phyloP scores from a whole-genome alignment of 129 eudicot species.

The Kitagawia praeruptora region DNA sequence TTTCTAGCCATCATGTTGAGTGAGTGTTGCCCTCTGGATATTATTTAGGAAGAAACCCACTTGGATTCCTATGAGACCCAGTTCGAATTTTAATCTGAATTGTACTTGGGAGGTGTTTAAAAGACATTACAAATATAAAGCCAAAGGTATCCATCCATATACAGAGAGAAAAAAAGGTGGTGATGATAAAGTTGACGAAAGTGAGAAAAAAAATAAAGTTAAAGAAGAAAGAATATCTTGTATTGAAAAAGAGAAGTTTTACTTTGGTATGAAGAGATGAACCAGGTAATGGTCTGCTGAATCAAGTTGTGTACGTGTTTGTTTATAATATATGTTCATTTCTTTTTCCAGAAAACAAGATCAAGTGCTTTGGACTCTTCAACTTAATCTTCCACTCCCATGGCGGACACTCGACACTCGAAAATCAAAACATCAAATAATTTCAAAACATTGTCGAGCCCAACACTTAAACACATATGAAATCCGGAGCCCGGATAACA shows the following conservation, averaged over 20 bases:
- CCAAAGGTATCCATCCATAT: conserved; percentile 11
- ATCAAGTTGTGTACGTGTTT: conserved; percentile 4
- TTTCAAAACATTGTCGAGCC: neutral
- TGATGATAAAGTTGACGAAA: conserved; percentile 23
- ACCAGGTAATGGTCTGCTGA: conserved; percentile 16
- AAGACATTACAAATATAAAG: conserved; percentile 10
- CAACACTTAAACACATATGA: too few relatives aligned
- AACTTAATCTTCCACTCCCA: neutral
- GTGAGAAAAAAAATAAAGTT: conserved; percentile 19
- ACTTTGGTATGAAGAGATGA: conserved; percentile 55
- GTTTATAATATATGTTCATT: neutral
- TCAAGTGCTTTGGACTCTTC: conserved; percentile 10
- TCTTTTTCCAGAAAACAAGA: conserved; percentile 4
- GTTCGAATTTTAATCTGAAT: conserved; percentile 14
- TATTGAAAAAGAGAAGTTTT: conserved; percentile 24
- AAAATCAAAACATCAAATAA: neutral
- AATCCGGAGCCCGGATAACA: too few relatives aligned
- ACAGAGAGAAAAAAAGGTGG: conserved; percentile 14
- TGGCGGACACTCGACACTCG: neutral
- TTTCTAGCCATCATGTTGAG: conserved; percentile 32
- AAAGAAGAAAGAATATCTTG: conserved; percentile 28
- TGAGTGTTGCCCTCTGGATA: neutral
- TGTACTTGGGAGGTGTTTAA: neutral
- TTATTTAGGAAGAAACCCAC: neutral
- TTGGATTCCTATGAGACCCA: conserved; percentile 12